These are phyloP conservation scores for Arthrobotrys conoides DNA, from an alignment of 2,329 filamentous ascomycete genomes.

Conservation along the genomic window DNA sequence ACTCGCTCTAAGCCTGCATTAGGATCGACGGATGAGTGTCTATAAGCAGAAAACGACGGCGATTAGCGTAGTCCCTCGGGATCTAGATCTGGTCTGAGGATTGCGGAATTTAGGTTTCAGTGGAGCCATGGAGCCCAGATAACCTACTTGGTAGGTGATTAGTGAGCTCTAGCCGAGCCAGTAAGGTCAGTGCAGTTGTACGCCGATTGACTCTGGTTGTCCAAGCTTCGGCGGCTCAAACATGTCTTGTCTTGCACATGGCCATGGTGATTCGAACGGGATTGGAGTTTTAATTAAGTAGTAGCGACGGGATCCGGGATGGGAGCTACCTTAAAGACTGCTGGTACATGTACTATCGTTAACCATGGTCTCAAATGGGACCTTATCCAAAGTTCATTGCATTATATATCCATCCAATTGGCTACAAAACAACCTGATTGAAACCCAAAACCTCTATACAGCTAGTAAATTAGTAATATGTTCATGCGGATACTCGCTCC, in stretches of 20 bases:
- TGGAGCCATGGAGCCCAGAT: conserved; percentile 6
- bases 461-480: conserved; percentile 30
- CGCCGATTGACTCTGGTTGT: background rate
- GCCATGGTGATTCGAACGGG: background rate
- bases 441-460: conserved; percentile 31
- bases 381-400: conserved; percentile 2
- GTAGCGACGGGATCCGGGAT: background rate
- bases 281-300: background rate
- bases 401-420: conserved; percentile 1
- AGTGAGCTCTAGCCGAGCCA: conserved; percentile 5
- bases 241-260: conserved; percentile 20
- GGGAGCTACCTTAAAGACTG: background rate
- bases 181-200: conserved; percentile 3
- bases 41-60: conserved; percentile 1
- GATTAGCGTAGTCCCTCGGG: conserved; percentile 17
- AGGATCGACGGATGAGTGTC: conserved; percentile 10
- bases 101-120: conserved; percentile 6
- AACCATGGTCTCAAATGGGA: background rate
- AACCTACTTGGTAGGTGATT: background rate
- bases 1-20: conserved; percentile 4
- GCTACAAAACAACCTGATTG: conserved; percentile 10
- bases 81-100: conserved; percentile 21
- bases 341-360: no score
- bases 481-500: conserved; percentile 45
- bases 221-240: conserved; percentile 1